Percentiles rank a stretch among this genome's conserved stretches.
Conservation (phyloP, 768 basidiomycete genomes). For the Amanita exitialis region DNA sequence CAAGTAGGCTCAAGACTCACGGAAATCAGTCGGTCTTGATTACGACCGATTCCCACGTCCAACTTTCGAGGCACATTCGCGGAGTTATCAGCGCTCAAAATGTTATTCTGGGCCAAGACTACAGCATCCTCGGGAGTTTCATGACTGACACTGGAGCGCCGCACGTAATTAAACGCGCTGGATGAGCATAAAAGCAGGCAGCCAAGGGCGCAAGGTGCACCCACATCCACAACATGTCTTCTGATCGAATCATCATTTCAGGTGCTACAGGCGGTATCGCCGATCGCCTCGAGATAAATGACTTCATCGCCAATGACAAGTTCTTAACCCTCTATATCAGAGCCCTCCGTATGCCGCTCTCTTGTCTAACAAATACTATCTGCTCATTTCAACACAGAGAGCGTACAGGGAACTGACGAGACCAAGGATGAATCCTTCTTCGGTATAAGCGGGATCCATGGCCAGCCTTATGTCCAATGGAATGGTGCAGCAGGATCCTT, state of each 20-base stretch:
- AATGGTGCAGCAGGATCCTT: constrained; percentile 25
- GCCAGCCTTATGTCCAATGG: constrained; percentile 35
- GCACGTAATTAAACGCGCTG: background rate
- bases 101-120: too few relatives aligned
- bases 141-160: background rate
- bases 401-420: constrained; percentile 21
- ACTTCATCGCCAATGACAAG: constrained; percentile 29
- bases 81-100: too few relatives aligned
- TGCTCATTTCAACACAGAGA: constrained; percentile 13
- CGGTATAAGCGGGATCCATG: constrained; percentile 42
- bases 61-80: too few relatives aligned
- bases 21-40: too few relatives aligned
- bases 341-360: constrained; percentile 26
- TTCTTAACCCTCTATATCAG: constrained; percentile 43
- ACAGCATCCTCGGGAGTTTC: too few relatives aligned
- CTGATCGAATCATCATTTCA: constrained; percentile 15
- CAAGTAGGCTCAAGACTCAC: too few relatives aligned
- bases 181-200: background rate
- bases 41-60: too few relatives aligned
- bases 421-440: constrained; percentile 27
- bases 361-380: background rate
- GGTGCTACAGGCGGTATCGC: constrained; percentile 20
- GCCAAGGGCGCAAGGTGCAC: background rate
- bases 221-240: background rate
- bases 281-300: constrained; percentile 33